A percentile compares a stretch with the other conserved stretches of the same genome.
These are phyloP conservation scores for Mortierella sp. DNA, from an alignment of 371 early-diverging fungal species.

Conservation along the genomic window DNA sequence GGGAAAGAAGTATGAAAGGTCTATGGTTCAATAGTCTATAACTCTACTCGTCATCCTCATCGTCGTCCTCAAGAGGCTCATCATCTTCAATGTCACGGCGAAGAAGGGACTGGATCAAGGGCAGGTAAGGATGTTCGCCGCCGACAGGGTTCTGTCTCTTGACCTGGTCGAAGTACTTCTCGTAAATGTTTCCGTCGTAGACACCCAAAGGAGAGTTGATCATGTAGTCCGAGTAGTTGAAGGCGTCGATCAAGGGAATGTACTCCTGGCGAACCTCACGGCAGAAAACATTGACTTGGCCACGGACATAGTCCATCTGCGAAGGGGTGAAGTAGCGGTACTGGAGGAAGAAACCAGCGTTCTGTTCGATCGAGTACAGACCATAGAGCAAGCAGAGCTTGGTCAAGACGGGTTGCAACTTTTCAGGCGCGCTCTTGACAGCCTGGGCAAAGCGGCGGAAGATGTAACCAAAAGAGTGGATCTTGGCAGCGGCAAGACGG, in stretches of 20 bases:
- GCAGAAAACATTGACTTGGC: conserved; percentile 77
- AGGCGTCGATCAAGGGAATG: conserved; percentile 90
- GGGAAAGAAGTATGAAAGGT: neutral
- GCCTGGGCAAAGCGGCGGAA: conserved; percentile 90
- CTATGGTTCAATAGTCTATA: neutral
- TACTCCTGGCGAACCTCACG: conserved; percentile 82
- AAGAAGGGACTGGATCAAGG: conserved; percentile 87
- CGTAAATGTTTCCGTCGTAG: conserved; percentile 91
- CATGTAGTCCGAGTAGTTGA: conserved; percentile 89
- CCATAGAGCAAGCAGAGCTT: conserved; percentile 87
- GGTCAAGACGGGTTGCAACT: conserved; percentile 66
- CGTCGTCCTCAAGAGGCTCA: conserved; percentile 67
- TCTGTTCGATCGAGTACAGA: conserved; percentile 85
- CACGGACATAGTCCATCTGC: conserved; percentile 79
- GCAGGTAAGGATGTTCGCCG: conserved; percentile 84
- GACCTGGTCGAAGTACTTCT: conserved; percentile 89
- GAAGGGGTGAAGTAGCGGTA: conserved; percentile 85
- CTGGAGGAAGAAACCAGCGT: conserved; percentile 91
- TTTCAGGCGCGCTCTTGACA: conserved; percentile 68
- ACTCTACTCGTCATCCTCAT: conserved; percentile 64
- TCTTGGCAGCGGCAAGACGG: conserved; percentile 88
- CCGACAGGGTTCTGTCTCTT: conserved; percentile 80
- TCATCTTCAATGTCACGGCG: conserved; percentile 71
- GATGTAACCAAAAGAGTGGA: conserved; percentile 89
- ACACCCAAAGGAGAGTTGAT: conserved; percentile 93